These are phyloP conservation scores for Clavispora phyllophila DNA, from an alignment of 805 yeast species.

Conservation along the genomic window DNA sequence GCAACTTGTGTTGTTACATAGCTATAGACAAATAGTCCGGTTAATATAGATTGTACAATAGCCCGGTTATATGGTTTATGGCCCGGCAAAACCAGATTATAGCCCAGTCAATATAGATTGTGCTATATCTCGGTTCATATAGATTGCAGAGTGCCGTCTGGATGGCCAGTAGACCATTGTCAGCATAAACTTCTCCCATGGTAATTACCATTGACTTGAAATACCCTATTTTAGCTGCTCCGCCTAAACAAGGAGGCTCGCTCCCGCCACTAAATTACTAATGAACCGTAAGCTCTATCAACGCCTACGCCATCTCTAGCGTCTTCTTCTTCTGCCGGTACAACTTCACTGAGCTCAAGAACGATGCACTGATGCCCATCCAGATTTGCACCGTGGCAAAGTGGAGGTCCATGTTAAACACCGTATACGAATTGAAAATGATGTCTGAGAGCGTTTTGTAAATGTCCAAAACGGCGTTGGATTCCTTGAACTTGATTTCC, in stretches of 20 bases:
- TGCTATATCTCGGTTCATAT: too few species aligned
- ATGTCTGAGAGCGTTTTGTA: constrained; percentile 37
- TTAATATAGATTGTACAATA: too few species aligned
- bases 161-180: too few species aligned
- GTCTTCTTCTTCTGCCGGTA: constrained; percentile 31
- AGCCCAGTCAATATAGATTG: too few species aligned
- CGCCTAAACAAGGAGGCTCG: neutral
- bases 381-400: constrained; percentile 39
- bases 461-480: constrained; percentile 35
- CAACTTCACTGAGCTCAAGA: constrained; percentile 33
- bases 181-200: too few species aligned
- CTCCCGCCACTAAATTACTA: neutral
- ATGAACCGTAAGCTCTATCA: neutral
- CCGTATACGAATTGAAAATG: constrained; percentile 38
- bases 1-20: too few species aligned
- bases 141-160: too few species aligned
- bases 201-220: too few species aligned
- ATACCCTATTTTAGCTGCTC: too few species aligned
- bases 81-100: too few species aligned
- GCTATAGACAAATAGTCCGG: too few species aligned
- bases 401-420: constrained; percentile 28
- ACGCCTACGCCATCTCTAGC: neutral
- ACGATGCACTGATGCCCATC: constrained; percentile 41
- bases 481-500: constrained; percentile 33
- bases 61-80: too few species aligned